Percentiles rank a stretch among this genome's conserved stretches.
Evolutionary conservation across 306 rosid species (phyloP).

Genomic region (Quercus dentata): DNA sequence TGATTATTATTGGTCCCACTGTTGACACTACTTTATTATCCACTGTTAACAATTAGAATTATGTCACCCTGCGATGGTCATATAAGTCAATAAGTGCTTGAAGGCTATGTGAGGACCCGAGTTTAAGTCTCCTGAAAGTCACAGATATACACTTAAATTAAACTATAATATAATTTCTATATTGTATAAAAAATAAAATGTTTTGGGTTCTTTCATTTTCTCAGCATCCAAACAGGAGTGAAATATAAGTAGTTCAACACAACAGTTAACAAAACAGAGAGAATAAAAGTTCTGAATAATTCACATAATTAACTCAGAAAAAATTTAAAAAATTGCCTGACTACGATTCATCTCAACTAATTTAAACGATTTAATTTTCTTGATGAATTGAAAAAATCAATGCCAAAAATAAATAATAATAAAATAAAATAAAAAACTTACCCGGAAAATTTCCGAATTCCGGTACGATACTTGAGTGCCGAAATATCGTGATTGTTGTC

Average conservation of each 20-base stretch:
- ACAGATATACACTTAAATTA: no score
- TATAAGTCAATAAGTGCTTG: no score
- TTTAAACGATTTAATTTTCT: background rate
- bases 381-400: background rate
- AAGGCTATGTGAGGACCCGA: no score
- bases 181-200: background rate
- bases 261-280: background rate
- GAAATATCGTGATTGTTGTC: background rate
- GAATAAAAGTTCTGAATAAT: background rate
- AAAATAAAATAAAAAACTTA: background rate
- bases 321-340: no score
- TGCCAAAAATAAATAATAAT: no score
- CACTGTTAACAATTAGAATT: fast-evolving
- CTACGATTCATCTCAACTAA: background rate
- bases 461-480: background rate
- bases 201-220: background rate
- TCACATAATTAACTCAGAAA: no score
- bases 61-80: no score
- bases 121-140: no score
- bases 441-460: slow-evolving; percentile 4
- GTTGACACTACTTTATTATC: no score
- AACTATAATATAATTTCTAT: no score
- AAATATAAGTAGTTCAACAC: background rate
- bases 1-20: no score
- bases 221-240: slow-evolving; percentile 1